These are phyloP conservation scores for Scenedesmus sp. DNA, from an alignment of 163 green algal species.

Conservation along the genomic window DNA sequence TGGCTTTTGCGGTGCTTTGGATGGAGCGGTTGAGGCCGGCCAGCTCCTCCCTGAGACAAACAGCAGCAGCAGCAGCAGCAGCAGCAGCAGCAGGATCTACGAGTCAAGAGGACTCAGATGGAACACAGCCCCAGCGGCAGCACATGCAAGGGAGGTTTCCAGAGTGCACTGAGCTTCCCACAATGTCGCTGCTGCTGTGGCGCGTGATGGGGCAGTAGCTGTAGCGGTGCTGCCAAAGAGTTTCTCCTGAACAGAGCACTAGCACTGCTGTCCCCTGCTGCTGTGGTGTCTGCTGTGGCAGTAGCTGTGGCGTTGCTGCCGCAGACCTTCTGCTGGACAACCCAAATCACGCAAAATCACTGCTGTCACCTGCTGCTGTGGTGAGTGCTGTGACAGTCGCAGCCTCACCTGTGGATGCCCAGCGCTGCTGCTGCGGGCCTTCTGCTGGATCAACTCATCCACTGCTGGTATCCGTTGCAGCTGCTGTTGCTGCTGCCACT, in stretches of 20 bases:
- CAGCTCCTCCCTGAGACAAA: constrained; percentile 7
- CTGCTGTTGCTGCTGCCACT: not conserved
- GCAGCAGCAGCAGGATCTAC: not conserved
- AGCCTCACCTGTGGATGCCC: not conserved
- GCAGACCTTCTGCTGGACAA: not conserved
- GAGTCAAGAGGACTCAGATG: too few species aligned
- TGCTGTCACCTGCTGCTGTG: too few species aligned
- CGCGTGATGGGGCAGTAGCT: not conserved
- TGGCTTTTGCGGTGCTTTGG: constrained; percentile 53
- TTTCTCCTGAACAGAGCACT: not conserved
- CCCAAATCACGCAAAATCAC: not conserved
- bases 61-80: not conserved
- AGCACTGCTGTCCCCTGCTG: not conserved
- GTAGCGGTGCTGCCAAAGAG: not conserved
- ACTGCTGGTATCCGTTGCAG: not conserved
- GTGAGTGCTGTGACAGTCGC: too few species aligned
- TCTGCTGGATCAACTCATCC: not conserved
- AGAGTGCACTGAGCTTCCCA: too few species aligned
- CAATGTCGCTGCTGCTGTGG: not conserved
- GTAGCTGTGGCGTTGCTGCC: not conserved
- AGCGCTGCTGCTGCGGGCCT: too few species aligned
- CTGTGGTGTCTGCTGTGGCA: not conserved
- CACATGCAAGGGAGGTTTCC: too few species aligned
- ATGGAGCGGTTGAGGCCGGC: constrained; percentile 18
- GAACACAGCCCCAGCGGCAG: too few species aligned